Evolutionary conservation across 1,139 yeast genomes (phyloP).

Genomic region (Magnusiomyces sp.): DNA sequence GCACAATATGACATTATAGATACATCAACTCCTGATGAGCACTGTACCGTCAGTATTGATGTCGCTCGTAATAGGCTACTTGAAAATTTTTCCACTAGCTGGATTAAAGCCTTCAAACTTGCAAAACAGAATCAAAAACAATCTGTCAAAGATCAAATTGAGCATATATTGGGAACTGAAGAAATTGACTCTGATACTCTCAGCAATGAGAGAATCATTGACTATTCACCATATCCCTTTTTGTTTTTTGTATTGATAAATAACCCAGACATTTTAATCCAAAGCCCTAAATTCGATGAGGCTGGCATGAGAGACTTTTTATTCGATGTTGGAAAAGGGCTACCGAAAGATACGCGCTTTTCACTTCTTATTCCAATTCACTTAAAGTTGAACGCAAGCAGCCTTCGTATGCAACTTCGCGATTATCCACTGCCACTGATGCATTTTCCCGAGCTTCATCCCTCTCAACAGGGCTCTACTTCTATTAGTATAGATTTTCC

Average conservation of each 20-base stretch:
- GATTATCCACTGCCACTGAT: constrained; percentile 61
- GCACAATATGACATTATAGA: constrained; percentile 18
- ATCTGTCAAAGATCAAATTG: constrained; percentile 46
- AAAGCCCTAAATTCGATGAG: constrained; percentile 48
- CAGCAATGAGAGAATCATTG: constrained; percentile 46
- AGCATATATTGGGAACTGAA: constrained; percentile 43
- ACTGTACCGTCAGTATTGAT: constrained; percentile 25
- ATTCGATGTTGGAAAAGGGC: constrained; percentile 69
- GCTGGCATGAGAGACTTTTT: constrained; percentile 52
- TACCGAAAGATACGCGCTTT: constrained; percentile 61
- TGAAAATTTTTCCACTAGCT: constrained; percentile 53
- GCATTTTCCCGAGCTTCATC: constrained; percentile 34
- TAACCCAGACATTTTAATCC: constrained; percentile 46
- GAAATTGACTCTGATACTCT: constrained; percentile 39
- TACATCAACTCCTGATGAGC: constrained; percentile 20
- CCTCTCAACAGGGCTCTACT: constrained; percentile 29
- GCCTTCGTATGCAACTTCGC: constrained; percentile 47
- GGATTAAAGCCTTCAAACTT: constrained; percentile 45
- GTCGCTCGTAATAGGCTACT: constrained; percentile 29
- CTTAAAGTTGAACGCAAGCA: constrained; percentile 42
- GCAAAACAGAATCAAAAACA: constrained; percentile 26
- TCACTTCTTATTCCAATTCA: constrained; percentile 61
- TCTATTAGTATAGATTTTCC: constrained; percentile 39
- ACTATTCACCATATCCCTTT: constrained; percentile 55
- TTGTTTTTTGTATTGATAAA: constrained; percentile 51